A percentile compares a stretch with the other conserved stretches of the same genome.
Conservation (phyloP, 2,329 filamentous ascomycete genomes). For the Piedraia hortae region DNA sequence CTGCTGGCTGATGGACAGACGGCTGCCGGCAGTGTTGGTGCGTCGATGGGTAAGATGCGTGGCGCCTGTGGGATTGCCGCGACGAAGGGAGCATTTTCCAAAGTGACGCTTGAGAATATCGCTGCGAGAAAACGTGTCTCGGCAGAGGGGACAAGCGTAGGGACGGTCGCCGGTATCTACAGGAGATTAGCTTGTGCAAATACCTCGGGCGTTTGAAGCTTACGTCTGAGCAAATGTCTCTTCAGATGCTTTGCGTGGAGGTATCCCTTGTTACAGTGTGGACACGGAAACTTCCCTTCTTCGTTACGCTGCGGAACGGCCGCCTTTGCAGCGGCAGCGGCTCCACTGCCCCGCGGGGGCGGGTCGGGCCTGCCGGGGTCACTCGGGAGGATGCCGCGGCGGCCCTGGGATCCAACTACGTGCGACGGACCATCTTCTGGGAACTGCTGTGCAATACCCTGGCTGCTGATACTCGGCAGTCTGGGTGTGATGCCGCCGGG, state of each 20-base stretch:
- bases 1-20: slow-evolving; percentile 13
- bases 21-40: slow-evolving; percentile 21
- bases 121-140: slow-evolving; percentile 91
- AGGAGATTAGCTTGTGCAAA: slow-evolving; percentile 11
- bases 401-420: slow-evolving; percentile 81
- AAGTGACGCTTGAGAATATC: slow-evolving; percentile 98
- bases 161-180: slow-evolving; percentile 89
- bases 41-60: slow-evolving; percentile 60
- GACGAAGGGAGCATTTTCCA: slow-evolving; percentile 90
- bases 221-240: slow-evolving; percentile 82
- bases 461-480: slow-evolving; percentile 13
- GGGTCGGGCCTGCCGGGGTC: slow-evolving; percentile 65
- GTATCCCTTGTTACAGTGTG: slow-evolving; percentile 95
- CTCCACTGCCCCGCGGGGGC: slow-evolving; percentile 34
- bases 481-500: slow-evolving; percentile 14
- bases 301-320: slow-evolving; percentile 83
- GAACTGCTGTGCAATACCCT: slow-evolving; percentile 10
- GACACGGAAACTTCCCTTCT: slow-evolving; percentile 93
- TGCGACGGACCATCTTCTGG: slow-evolving; percentile 38
- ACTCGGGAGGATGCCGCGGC: slow-evolving; percentile 72
- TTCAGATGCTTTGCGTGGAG: slow-evolving; percentile 93
- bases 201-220: slow-evolving; percentile 22
- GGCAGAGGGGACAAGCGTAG: slow-evolving; percentile 93
- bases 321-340: slow-evolving; percentile 30
- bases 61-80: slow-evolving; percentile 82